Percentiles rank a stretch among this genome's conserved stretches.
Evolutionary conservation across 106 monocot species (phyloP).

Genomic region (Apostasia shenzhenica): DNA sequence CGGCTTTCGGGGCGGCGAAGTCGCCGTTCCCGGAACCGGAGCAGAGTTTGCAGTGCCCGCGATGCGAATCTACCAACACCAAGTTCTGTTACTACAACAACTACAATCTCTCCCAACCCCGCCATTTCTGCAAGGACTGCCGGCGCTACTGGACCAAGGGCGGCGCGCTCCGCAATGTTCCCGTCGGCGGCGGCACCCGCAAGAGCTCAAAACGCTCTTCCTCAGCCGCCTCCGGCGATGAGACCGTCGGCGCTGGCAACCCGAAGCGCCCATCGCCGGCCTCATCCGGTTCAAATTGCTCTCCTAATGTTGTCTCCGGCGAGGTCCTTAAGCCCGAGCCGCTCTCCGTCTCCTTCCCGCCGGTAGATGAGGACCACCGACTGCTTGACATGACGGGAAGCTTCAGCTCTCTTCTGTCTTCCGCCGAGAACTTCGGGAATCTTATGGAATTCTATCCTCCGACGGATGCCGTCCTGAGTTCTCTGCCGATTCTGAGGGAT

Average conservation of each 20-base stretch:
- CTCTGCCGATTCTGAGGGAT: neutral
- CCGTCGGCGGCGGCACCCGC: constrained; percentile 53
- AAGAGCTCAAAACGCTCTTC: constrained; percentile 1
- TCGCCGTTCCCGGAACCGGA: no score
- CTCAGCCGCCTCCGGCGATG: neutral
- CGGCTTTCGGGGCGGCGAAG: neutral
- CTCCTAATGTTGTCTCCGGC: neutral
- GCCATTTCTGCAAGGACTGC: constrained; percentile 78
- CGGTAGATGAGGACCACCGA: neutral
- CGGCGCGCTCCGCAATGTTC: constrained; percentile 79
- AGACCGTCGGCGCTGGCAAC: neutral
- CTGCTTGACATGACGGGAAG: constrained; percentile 2
- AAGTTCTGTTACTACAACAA: constrained; percentile 10
- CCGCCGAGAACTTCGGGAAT: neutral
- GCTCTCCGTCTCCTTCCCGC: neutral
- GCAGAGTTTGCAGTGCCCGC: neutral
- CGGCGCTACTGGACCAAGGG: constrained; percentile 93
- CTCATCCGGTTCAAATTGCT: neutral
- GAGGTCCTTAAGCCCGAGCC: neutral
- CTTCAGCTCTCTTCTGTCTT: constrained; percentile 8
- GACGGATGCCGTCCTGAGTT: neutral
- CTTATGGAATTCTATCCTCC: neutral
- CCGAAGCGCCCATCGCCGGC: constrained; percentile 1
- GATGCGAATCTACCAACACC: constrained; percentile 7
- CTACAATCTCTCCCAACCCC: constrained; percentile 6